Evolutionary conservation across 495 filamentous ascomycete genomes (phyloP), one percentile per base, ranked within the genome.

Genomic region (Letharia lupina): DNA sequence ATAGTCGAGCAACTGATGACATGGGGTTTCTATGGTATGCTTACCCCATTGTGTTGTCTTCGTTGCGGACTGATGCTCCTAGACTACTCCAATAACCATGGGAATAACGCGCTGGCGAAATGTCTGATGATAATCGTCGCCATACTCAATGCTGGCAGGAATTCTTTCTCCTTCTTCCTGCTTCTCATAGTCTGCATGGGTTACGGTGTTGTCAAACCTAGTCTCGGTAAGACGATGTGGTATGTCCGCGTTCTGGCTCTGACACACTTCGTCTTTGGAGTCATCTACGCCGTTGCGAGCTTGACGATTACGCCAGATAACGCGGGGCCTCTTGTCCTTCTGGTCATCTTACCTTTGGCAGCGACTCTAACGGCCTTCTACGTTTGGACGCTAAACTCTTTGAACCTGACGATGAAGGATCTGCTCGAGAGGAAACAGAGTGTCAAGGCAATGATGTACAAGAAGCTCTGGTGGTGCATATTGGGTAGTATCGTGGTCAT

Each of bases 131-230:
- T 96, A 23, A 77, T 97, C 44, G 95, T 96, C 12, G 90, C 91
- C 63, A 80, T 98, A 57, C 83, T 99, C 31, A 97, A 96, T 75
- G 94, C 94, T 9, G 91, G 84, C 54, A 85, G 94, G 64, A 99
- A 98, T 73, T 95, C 93, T 1, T 97, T 99, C 75, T 97, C 93
- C 33, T 99, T 99, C 81, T 98, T 99, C 81, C 83, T 99, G 40
- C 87, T 99, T 1, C 87, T 99, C 39, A 99, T 99, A 65, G 94
- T 98, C 35, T 99, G 94, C 76, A 98, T 99, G 94, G 94, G 94
- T 58, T 99, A 99, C 69, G 94, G 94, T 71, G 94, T 99, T 33
- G 94, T 98, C 67, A 97, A 97, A 75, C 93, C 87, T 9, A 90
- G 86, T n/a, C 81, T 99, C 5, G 94, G 94, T 63, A 86, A 88